phyloP scores from a whole-genome alignment of 2,329 filamentous ascomycete species.

The Hymenotorrendiella dingleyae region DNA sequence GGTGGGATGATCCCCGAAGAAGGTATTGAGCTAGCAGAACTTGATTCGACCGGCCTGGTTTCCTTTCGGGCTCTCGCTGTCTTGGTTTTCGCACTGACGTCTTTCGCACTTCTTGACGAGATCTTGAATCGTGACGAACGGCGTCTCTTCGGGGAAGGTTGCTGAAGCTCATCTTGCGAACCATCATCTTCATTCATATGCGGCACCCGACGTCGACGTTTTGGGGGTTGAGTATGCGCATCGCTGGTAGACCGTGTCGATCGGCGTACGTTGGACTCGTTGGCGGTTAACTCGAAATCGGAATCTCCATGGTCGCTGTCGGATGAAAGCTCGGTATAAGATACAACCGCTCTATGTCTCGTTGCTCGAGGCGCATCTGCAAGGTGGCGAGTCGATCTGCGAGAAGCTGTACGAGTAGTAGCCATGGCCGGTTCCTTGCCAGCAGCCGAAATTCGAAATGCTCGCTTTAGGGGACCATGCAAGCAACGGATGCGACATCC shows the following conservation, averaged over 20 bases:
- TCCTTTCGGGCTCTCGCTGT: too few relatives aligned
- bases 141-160: slow-evolving; percentile 16
- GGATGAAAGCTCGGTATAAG: slow-evolving; percentile 22
- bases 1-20: slow-evolving; percentile 39
- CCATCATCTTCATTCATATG: slow-evolving; percentile 3
- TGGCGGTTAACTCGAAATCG: too few relatives aligned
- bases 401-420: background rate
- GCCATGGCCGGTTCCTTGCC: slow-evolving; percentile 4
- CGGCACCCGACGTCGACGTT: background rate
- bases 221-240: background rate
- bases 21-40: background rate
- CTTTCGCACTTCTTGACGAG: background rate
- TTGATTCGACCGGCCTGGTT: slow-evolving; percentile 1
- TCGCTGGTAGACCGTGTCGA: background rate
- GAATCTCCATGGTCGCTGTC: background rate
- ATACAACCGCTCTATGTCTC: slow-evolving; percentile 21
- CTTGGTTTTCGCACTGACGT: background rate
- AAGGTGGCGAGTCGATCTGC: slow-evolving; percentile 2
- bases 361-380: slow-evolving; percentile 7
- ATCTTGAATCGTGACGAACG: slow-evolving; percentile 6
- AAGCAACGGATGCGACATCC: too few relatives aligned
- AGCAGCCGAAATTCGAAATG: too few relatives aligned
- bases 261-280: too few relatives aligned
- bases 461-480: too few relatives aligned
- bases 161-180: slow-evolving; percentile 6